phyloP scores from a whole-genome alignment of 2,329 filamentous ascomycete genomes.

The Fragosphaeria purpurea region DNA sequence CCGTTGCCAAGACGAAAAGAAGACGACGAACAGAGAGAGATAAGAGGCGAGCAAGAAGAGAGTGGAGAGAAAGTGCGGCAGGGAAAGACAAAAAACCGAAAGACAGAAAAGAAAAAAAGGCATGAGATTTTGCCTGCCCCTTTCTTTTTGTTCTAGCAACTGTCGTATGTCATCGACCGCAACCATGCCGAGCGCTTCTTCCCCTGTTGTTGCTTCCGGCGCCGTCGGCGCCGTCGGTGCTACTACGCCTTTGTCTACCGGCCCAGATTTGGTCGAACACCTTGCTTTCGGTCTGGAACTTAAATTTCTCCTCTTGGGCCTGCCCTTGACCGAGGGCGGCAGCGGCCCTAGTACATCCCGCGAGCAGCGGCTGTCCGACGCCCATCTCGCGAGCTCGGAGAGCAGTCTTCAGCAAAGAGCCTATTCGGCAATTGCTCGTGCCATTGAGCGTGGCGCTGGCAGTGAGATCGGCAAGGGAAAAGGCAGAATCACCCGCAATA shows the following conservation, averaged over 20 bases:
- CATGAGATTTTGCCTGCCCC: too few species aligned
- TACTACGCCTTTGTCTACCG: neutral
- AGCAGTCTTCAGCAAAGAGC: slow-evolving; percentile 11
- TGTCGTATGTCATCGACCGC: neutral
- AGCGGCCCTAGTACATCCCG: neutral
- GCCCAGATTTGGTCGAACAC: slow-evolving; percentile 13
- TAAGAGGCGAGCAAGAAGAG: too few species aligned
- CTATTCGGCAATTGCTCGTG: slow-evolving; percentile 16
- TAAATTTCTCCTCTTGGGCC: slow-evolving; percentile 22
- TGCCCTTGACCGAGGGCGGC: slow-evolving; percentile 7
- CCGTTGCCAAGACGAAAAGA: too few species aligned
- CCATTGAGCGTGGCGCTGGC: slow-evolving; percentile 13
- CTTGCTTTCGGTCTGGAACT: slow-evolving; percentile 22
- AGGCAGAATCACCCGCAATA: too few species aligned
- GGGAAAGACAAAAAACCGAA: too few species aligned
- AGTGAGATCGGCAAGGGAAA: neutral
- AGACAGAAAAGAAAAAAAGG: too few species aligned
- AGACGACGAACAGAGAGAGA: too few species aligned
- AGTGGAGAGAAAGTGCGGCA: too few species aligned
- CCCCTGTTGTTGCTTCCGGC: neutral
- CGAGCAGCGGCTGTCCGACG: neutral
- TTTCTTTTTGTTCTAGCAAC: too few species aligned
- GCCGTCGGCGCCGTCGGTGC: neutral
- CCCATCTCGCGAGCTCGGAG: neutral
- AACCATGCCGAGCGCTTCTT: slow-evolving; percentile 5